A percentile compares a stretch with the other conserved stretches of the same genome.
These are phyloP conservation scores for Barbarea vulgaris DNA, from an alignment of 345 rosid species.

Conservation along the genomic window DNA sequence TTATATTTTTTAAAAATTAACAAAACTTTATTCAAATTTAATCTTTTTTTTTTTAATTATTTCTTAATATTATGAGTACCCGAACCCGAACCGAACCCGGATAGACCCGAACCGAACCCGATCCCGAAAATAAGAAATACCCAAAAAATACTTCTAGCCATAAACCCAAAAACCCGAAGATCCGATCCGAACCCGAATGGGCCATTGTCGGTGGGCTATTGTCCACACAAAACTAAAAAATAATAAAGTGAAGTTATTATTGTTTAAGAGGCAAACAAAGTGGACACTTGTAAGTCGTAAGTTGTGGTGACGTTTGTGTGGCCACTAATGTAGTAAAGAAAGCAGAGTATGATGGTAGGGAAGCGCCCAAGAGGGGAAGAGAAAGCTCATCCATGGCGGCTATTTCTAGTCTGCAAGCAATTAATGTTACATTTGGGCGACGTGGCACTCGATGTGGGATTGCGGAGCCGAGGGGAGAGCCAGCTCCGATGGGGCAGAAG, in stretches of 20 bases:
- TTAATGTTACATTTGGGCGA: constrained; percentile 32
- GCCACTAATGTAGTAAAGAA: constrained; percentile 15
- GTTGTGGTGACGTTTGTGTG: constrained; percentile 27
- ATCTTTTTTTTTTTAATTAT: too few relatives aligned
- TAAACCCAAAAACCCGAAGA: too few relatives aligned
- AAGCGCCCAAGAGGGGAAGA: background rate
- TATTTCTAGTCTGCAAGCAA: constrained; percentile 48
- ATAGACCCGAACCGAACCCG: too few relatives aligned
- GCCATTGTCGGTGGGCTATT: background rate
- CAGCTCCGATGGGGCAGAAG: constrained; percentile 90
- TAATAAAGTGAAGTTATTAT: background rate
- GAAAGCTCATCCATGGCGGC: constrained; percentile 59
- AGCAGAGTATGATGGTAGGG: constrained; percentile 21
- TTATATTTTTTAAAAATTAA: too few relatives aligned
- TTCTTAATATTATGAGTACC: too few relatives aligned
- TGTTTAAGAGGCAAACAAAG: constrained; percentile 32
- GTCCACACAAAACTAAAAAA: background rate
- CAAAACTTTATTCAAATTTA: too few relatives aligned
- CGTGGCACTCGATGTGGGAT: constrained; percentile 58
- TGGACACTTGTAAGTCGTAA: constrained; percentile 32
- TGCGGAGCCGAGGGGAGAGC: constrained; percentile 77
- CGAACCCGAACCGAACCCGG: too few relatives aligned
- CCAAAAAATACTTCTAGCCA: too few relatives aligned
- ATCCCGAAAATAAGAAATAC: too few relatives aligned
- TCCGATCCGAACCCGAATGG: too few relatives aligned